A percentile compares a stretch with the other conserved stretches of the same genome.
Evolutionary conservation across 495 filamentous ascomycete species (phyloP).

Genomic region (Stereocaulon alpinum): DNA sequence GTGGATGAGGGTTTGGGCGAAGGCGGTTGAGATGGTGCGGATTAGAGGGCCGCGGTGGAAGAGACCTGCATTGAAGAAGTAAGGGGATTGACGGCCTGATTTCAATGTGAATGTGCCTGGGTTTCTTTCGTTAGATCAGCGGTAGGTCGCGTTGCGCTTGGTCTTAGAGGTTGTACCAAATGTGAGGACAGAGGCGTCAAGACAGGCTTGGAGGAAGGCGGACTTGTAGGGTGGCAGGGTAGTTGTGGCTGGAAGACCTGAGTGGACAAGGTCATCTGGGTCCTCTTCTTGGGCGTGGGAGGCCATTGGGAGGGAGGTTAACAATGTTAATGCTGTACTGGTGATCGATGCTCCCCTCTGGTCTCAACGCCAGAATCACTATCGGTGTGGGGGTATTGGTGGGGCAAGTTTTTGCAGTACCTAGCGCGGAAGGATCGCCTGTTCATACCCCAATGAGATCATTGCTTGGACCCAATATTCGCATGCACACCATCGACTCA

Average conservation of each 20-base stretch:
- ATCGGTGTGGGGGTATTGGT: not conserved
- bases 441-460: not conserved
- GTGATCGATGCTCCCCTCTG: too few relatives aligned
- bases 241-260: not conserved
- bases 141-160: too few relatives aligned
- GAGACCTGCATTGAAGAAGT: constrained; percentile 93
- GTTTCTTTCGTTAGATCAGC: too few relatives aligned
- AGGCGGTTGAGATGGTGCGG: constrained; percentile 62
- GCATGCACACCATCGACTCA: constrained; percentile 3
- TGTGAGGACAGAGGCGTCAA: constrained; percentile 63
- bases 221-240: constrained; percentile 43
- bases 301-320: not conserved
- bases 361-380: too few relatives aligned
- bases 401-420: not conserved
- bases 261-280: constrained; percentile 7
- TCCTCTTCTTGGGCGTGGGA: constrained; percentile 11
- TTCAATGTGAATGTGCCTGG: constrained; percentile 70
- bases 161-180: constrained; percentile 41
- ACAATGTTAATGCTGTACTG: not conserved
- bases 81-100: constrained; percentile 85
- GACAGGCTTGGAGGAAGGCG: constrained; percentile 60
- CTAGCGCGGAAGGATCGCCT: not conserved
- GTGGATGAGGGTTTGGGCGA: constrained; percentile 58
- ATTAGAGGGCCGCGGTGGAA: constrained; percentile 71
- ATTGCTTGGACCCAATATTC: not conserved